phyloP scores from a whole-genome alignment of 257 asterid genomes.

The Solanum gracilifrons region DNA sequence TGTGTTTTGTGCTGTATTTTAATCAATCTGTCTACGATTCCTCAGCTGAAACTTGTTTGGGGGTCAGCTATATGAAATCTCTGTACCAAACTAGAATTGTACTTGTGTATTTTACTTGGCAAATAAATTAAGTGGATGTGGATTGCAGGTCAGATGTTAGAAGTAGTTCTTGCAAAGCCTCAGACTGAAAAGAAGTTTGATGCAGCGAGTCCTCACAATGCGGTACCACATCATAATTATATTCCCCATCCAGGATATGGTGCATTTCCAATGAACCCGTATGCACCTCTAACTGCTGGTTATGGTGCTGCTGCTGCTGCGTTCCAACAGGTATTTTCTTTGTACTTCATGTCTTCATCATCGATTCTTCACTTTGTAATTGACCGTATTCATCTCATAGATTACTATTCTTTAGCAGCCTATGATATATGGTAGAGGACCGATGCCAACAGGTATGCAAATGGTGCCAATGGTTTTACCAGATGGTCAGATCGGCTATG shows the following conservation, averaged over 20 bases:
- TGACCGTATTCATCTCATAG: background rate
- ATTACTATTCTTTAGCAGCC: constrained; percentile 43
- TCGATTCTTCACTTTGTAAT: background rate
- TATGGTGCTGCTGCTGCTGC: constrained; percentile 51
- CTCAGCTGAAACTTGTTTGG: background rate
- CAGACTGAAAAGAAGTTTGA: constrained; percentile 81
- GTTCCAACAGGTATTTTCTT: constrained; percentile 64
- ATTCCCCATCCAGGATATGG: constrained; percentile 77
- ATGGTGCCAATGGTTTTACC: constrained; percentile 99
- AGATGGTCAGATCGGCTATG: constrained; percentile 94
- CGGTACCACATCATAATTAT: constrained; percentile 49
- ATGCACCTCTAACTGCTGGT: constrained; percentile 57
- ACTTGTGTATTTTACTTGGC: background rate
- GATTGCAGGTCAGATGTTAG: constrained; percentile 65
- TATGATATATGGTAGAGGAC: constrained; percentile 93
- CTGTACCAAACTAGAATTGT: background rate
- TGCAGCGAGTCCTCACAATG: constrained; percentile 37
- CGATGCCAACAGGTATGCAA: constrained; percentile 97
- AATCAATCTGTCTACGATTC: background rate
- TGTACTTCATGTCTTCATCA: background rate
- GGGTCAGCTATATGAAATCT: background rate
- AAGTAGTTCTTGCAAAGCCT: constrained; percentile 95
- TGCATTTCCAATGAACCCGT: constrained; percentile 67
- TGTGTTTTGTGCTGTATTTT: background rate
- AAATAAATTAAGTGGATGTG: background rate